Evolutionary conservation across 257 asterid species (phyloP).

Genomic region (Penstemon barbatus): DNA sequence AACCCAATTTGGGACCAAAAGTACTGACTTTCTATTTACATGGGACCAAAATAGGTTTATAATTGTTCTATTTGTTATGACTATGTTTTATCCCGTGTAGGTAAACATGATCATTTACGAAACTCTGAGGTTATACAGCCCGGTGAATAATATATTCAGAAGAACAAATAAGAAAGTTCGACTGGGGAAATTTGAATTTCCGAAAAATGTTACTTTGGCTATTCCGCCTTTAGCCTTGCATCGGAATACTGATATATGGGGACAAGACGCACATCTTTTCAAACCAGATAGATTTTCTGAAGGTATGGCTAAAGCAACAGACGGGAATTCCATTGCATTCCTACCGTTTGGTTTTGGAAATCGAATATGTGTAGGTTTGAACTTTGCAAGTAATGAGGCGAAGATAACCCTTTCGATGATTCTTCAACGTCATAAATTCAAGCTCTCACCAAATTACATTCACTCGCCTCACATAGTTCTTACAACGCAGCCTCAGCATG

Average conservation of each 20-base stretch:
- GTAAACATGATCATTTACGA: constrained; percentile 11
- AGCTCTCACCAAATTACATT: constrained; percentile 10
- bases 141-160: neutral
- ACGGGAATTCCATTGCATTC: neutral
- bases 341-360: constrained; percentile 15
- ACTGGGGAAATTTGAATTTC: constrained; percentile 4
- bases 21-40: too few species aligned
- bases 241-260: constrained; percentile 17
- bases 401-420: constrained; percentile 22
- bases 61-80: too few species aligned
- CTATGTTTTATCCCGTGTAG: neutral
- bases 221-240: constrained; percentile 8
- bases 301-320: constrained; percentile 12
- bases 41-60: too few species aligned
- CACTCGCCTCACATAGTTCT: constrained; percentile 3
- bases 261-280: constrained; percentile 15
- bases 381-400: constrained; percentile 14
- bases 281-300: constrained; percentile 17
- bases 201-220: neutral
- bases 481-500: neutral
- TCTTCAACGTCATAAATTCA: constrained; percentile 16
- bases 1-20: too few species aligned
- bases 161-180: neutral
- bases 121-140: constrained; percentile 11
- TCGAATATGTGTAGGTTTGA: constrained; percentile 19